Evolutionary conservation across 805 yeast species (phyloP).

Genomic region (Wickerhamomyces silvicola): DNA sequence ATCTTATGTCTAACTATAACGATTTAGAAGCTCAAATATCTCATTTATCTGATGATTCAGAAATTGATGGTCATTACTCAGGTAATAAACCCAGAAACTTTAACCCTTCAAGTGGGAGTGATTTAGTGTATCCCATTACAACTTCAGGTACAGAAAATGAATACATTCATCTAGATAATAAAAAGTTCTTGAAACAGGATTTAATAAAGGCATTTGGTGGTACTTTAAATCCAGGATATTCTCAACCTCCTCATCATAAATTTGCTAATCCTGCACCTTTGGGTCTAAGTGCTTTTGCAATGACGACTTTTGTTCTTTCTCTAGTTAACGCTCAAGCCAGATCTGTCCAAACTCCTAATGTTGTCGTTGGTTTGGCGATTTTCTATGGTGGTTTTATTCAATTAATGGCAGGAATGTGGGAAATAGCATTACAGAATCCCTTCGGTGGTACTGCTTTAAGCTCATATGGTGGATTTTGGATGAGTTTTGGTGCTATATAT

Average conservation of each 20-base stretch:
- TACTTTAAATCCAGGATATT: constrained; percentile 54
- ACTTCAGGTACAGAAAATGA: constrained; percentile 22
- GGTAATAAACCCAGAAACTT: constrained; percentile 4
- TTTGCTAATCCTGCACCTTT: constrained; percentile 62
- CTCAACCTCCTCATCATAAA: constrained; percentile 40
- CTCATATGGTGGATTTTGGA: constrained; percentile 55
- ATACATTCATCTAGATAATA: constrained; percentile 19
- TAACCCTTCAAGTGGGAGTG: too few species aligned
- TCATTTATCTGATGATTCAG: constrained; percentile 11
- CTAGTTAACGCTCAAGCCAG: constrained; percentile 49
- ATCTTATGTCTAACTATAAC: too few species aligned
- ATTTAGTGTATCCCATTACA: constrained; percentile 13
- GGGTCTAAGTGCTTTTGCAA: constrained; percentile 55
- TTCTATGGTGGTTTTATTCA: constrained; percentile 62
- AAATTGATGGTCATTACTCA: constrained; percentile 4
- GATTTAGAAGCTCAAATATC: constrained; percentile 12
- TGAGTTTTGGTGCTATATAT: constrained; percentile 54
- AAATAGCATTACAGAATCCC: constrained; percentile 54
- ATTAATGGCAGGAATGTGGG: constrained; percentile 62
- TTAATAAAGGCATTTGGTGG: constrained; percentile 64
- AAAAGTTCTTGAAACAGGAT: constrained; percentile 35
- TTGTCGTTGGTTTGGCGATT: constrained; percentile 54
- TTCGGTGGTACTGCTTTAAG: constrained; percentile 48
- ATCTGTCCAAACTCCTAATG: constrained; percentile 47
- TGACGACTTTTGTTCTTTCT: constrained; percentile 55